A percentile compares a stretch with the other conserved stretches of the same genome.
Conservation (phyloP, 2,329 filamentous ascomycete genomes). For the Trichoderma sp. region DNA sequence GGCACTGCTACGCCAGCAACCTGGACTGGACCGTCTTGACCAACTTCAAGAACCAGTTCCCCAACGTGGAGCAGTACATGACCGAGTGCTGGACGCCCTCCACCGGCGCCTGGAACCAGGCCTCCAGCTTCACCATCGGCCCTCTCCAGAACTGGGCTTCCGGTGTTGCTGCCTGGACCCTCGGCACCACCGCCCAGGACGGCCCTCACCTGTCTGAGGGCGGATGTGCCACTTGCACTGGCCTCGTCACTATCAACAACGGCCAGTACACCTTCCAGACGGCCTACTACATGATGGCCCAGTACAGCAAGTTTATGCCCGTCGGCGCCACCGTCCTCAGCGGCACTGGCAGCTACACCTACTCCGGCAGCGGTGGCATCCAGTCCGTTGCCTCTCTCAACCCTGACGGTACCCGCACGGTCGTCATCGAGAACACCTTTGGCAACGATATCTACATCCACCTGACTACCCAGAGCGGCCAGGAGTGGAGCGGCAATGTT, state of each 20-base stretch:
- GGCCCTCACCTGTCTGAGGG: conserved; percentile 44
- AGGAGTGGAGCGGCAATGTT: conserved; percentile 27
- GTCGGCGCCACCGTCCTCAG: conserved; percentile 45
- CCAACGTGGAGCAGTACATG: conserved; percentile 47
- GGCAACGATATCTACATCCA: conserved; percentile 26
- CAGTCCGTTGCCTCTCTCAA: conserved; percentile 49
- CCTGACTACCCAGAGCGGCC: conserved; percentile 23
- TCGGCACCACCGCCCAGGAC: conserved; percentile 45
- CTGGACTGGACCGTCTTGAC: conserved; percentile 42
- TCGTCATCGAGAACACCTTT: conserved; percentile 36
- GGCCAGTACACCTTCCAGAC: conserved; percentile 47
- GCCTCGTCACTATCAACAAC: conserved; percentile 57
- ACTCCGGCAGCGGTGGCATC: conserved; percentile 38
- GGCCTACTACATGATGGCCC: conserved; percentile 55
- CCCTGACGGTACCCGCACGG: conserved; percentile 46
- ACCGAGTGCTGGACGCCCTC: conserved; percentile 48
- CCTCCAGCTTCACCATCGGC: conserved; percentile 49
- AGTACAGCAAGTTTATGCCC: conserved; percentile 52
- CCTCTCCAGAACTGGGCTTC: conserved; percentile 51
- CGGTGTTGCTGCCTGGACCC: conserved; percentile 47
- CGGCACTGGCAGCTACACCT: conserved; percentile 42
- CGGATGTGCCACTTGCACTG: conserved; percentile 46
- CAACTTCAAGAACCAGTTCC: conserved; percentile 42
- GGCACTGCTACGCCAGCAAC: conserved; percentile 44
- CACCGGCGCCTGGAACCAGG: conserved; percentile 40